These are phyloP conservation scores for Marsdenia floribunda DNA, from an alignment of 257 asterid genomes.

Conservation along the genomic window DNA sequence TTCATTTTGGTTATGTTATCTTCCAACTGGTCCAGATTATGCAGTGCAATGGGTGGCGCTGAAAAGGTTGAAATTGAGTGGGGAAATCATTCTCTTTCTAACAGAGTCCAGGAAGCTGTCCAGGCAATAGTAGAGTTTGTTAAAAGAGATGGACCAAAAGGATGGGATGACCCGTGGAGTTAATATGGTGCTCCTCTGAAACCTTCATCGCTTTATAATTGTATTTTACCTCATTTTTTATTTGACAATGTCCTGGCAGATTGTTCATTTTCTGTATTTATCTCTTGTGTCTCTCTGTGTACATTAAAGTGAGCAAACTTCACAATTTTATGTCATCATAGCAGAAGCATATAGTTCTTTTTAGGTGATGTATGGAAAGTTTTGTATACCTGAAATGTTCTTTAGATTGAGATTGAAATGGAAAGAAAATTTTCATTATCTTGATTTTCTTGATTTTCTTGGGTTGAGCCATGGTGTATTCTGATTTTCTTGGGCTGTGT, in stretches of 20 bases:
- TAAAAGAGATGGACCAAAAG: constrained; percentile 74
- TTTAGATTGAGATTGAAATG: not conserved
- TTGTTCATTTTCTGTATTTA: not conserved
- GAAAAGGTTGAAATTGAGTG: constrained; percentile 65
- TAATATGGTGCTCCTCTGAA: constrained; percentile 19
- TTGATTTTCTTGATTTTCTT: not conserved
- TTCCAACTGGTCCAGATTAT: constrained; percentile 41
- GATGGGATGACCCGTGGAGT: constrained; percentile 94
- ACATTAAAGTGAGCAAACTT: constrained; percentile 4
- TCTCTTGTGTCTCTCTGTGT: not conserved
- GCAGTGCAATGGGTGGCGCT: constrained; percentile 83
- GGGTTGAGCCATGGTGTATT: no score
- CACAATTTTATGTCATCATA: not conserved
- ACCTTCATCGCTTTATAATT: not conserved
- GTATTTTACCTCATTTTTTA: not conserved
- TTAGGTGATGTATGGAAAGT: not conserved
- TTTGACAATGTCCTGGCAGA: not conserved
- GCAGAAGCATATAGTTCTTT: not conserved
- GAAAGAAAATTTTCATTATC: not conserved
- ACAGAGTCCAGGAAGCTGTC: constrained; percentile 67
- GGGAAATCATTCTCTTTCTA: constrained; percentile 73
- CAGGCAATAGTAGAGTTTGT: constrained; percentile 55
- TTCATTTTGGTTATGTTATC: not conserved
- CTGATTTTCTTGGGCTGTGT: no score
- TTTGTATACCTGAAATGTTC: not conserved